Base-by-base conservation (phyloP, 257 asterid genomes). In the Forsythia viridissima region DNA sequence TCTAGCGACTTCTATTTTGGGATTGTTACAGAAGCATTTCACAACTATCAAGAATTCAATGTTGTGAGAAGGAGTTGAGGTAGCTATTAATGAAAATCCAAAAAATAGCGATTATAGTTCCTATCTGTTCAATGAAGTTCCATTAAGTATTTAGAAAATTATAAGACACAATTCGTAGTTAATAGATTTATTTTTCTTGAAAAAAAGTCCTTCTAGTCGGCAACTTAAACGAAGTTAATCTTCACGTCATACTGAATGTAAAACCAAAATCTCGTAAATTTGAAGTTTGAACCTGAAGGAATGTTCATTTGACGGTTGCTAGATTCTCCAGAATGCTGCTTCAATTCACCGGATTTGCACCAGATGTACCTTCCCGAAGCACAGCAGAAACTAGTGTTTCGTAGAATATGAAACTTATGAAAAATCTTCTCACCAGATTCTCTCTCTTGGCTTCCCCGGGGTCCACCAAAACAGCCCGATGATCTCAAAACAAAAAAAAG, bases 381-480 rank as follows among this genome's bases (percentile, higher is more conserved):
- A 81, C 97, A 93, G 75, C 92, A 92, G 84, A 91, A 96, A 84
- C 98, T 96, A 24, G 92, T 79, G 80, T 89, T 92, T 52, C 92
- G 89, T 39, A 96, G 94, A 83, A 93, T 86, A 34, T 90, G 98
- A 78, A 96, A 93, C 73, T 90, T 90, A 63, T 90, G 98, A 79
- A 92, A 82, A 72, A 55, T 71, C 66, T 89, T 91, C 68, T 84
- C 90, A 75, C 85, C 87, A 2, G 92, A 83, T 59, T 89, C 91
- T 80, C 89, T 88, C 20, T 81, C 52, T 52, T 82, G 90, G 68
- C 87, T 85, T 81, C 80, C 88, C 40, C 40, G 79, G 51, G 87
- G 63, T 75, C 89, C 85, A 69, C 84, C 39, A 81, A 79, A 88
- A 77, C 92, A 87, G 72, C 77, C 71, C 41, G 94, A 85, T 10